A percentile compares a stretch with the other conserved stretches of the same genome.
Conservation (phyloP, 2,329 filamentous ascomycete genomes). For the Phyllosticta paracitricarpa region DNA sequence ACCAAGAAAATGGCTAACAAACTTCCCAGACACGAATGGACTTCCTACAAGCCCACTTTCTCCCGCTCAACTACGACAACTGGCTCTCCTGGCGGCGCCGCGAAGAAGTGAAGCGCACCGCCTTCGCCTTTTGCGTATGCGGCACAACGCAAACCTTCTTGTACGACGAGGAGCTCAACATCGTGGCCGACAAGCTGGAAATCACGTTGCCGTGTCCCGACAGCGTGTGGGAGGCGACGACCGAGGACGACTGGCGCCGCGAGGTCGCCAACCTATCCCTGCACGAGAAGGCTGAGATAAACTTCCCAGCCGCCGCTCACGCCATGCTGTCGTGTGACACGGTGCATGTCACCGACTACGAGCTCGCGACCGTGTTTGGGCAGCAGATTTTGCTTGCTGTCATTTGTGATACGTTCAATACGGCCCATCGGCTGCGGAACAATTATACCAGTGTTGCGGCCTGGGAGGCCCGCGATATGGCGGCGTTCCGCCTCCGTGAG, state of each 20-base stretch:
- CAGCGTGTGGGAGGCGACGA: constrained; percentile 4
- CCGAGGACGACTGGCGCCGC: background rate
- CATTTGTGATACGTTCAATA: constrained; percentile 4
- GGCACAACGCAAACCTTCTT: background rate
- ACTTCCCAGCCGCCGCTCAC: constrained; percentile 6
- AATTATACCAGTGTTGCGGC: constrained; percentile 1
- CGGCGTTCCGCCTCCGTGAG: background rate
- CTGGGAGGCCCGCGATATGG: constrained; percentile 5
- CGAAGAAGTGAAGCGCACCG: constrained; percentile 8
- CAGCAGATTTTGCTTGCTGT: constrained; percentile 9
- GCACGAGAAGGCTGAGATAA: constrained; percentile 1
- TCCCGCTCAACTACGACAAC: constrained; percentile 1
- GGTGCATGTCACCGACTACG: constrained; percentile 5
- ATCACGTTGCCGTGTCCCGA: constrained; percentile 4
- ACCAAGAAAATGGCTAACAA: no score
- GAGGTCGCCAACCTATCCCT: background rate
- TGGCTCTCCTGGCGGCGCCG: background rate
- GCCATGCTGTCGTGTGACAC: constrained; percentile 8
- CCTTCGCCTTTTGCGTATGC: constrained; percentile 3
- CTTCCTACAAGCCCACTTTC: background rate
- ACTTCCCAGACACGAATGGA: background rate
- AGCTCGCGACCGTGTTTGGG: constrained; percentile 6
- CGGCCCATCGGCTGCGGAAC: background rate
- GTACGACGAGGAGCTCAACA: background rate
- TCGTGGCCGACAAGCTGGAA: background rate